These are phyloP conservation scores for Penicillium subrubescens DNA, from an alignment of 495 filamentous ascomycete species.

Conservation along the genomic window DNA sequence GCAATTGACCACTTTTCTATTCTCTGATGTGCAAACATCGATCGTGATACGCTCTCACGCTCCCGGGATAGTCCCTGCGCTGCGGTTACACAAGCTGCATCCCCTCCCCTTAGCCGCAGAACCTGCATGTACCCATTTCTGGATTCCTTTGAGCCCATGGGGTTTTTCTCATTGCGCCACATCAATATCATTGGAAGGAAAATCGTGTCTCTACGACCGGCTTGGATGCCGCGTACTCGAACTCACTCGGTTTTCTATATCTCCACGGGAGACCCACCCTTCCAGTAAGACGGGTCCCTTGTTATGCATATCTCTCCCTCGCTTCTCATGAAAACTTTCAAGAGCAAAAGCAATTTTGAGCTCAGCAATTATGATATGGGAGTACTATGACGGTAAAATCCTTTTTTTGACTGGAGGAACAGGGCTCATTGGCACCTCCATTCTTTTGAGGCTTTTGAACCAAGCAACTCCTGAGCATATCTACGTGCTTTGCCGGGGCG, in stretches of 20 bases:
- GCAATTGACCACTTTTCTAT: constrained; percentile 6
- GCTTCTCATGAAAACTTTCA: not conserved
- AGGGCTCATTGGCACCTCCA: constrained; percentile 26
- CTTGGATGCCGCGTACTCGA: not conserved
- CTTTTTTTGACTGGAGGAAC: constrained; percentile 30
- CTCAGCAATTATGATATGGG: constrained; percentile 27
- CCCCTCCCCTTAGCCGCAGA: constrained; percentile 22
- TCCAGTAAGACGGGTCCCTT: not conserved
- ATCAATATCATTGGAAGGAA: not conserved
- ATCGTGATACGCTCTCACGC: not conserved
- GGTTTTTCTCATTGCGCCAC: not conserved
- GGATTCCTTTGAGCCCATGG: not conserved
- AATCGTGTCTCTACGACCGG: not conserved
- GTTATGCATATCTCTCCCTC: constrained; percentile 3
- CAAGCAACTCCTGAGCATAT: constrained; percentile 24
- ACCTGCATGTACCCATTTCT: constrained; percentile 12
- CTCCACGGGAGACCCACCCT: constrained; percentile 9
- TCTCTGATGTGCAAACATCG: not conserved
- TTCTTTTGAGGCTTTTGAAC: constrained; percentile 28
- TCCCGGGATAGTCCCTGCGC: constrained; percentile 7
- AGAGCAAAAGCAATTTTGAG: not conserved
- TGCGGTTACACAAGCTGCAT: constrained; percentile 22
- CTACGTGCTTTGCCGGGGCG: constrained; percentile 30
- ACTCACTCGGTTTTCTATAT: constrained; percentile 6
- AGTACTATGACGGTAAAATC: constrained; percentile 29